Percentiles rank a stretch among this genome's conserved stretches.
phyloP scores from a whole-genome alignment of 164 flowering plant genomes.

The Saururus chinensis region DNA sequence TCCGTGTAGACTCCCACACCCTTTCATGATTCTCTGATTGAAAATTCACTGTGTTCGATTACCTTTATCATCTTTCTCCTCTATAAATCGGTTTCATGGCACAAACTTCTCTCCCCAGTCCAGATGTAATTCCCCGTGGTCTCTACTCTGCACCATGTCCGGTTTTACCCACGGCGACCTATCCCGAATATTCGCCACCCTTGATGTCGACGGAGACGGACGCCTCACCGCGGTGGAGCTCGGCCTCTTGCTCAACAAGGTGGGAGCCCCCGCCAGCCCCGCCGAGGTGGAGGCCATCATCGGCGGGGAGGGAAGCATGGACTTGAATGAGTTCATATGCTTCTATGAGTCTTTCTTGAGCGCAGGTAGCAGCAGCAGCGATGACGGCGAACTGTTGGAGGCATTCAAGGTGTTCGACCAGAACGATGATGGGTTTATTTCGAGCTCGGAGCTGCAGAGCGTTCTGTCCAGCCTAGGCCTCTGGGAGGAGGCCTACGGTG shows the following conservation, averaged over 20 bases:
- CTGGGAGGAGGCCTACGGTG: constrained; percentile 12
- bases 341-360: not conserved
- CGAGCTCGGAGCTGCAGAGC: constrained; percentile 45
- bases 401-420: constrained; percentile 65
- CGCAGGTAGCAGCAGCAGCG: not conserved
- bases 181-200: not conserved
- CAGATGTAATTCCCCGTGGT: not conserved
- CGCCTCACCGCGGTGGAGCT: not conserved
- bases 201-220: not conserved
- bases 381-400: constrained; percentile 14
- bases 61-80: no score
- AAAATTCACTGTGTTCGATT: no score
- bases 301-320: not conserved
- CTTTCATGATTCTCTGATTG: no score
- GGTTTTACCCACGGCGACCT: not conserved
- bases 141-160: not conserved
- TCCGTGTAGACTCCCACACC: no score
- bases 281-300: not conserved
- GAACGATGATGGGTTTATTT: constrained; percentile 62
- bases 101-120: not conserved
- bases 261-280: not conserved
- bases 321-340: not conserved
- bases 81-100: no score
- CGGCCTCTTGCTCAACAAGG: not conserved
- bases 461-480: constrained; percentile 46